These are phyloP conservation scores for Pyrenophora seminiperda DNA, from an alignment of 2,329 filamentous ascomycete species.

Conservation along the genomic window DNA sequence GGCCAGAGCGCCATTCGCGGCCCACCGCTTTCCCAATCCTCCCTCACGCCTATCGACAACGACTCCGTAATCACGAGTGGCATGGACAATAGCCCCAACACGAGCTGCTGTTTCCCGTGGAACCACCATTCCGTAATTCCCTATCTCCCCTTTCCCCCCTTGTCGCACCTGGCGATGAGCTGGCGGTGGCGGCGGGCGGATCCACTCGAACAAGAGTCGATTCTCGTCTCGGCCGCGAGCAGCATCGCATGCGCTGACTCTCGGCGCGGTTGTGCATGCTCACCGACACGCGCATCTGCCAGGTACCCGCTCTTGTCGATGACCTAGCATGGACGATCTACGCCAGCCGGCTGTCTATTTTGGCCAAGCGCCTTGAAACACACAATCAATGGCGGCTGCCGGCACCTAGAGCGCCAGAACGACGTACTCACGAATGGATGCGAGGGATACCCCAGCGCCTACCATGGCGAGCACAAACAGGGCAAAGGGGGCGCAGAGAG, in stretches of 20 bases:
- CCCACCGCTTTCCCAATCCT: conserved; percentile 4
- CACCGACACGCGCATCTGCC: conserved; percentile 22
- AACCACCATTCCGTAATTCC: conserved; percentile 6
- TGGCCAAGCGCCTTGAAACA: conserved; percentile 43
- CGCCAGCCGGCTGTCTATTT: conserved; percentile 36
- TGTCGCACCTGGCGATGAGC: neutral
- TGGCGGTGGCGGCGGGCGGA: neutral
- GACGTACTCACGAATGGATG: conserved; percentile 3
- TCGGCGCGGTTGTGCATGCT: conserved; percentile 17
- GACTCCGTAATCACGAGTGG: conserved; percentile 5
- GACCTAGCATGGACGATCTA: conserved; percentile 41
- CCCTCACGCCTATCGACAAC: conserved; percentile 9
- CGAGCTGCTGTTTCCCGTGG: conserved; percentile 3
- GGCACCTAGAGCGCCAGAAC: conserved; percentile 11
- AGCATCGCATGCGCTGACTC: conserved; percentile 1
- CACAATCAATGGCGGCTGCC: conserved; percentile 32
- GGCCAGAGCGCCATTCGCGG: conserved; percentile 8
- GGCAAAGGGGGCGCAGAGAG: neutral
- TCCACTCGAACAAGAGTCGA: too few relatives aligned
- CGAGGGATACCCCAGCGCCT: neutral
- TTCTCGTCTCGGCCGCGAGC: neutral
- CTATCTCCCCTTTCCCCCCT: neutral
- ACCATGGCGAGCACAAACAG: neutral
- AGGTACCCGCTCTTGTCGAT: conserved; percentile 37
- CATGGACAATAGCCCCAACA: neutral